phyloP scores from a whole-genome alignment of 129 eudicot species.

The Tanacetum coccineum region DNA sequence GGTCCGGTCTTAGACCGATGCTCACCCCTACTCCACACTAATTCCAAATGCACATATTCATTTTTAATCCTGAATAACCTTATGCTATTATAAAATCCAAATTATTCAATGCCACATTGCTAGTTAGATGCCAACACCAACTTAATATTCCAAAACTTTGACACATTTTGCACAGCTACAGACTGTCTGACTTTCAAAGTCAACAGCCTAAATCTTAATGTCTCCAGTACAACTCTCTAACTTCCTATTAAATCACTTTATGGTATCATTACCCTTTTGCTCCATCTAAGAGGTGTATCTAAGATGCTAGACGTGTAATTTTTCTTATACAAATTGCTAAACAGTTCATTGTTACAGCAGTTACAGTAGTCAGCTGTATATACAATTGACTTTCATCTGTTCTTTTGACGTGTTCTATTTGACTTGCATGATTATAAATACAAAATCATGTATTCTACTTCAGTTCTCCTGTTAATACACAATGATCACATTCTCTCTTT shows the following conservation, averaged over 20 bases:
- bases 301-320: background rate
- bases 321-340: background rate
- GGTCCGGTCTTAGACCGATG: no score
- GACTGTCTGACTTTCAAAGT: no score
- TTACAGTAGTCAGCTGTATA: background rate
- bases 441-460: background rate
- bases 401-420: background rate
- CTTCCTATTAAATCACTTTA: background rate
- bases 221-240: background rate
- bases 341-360: constrained; percentile 1
- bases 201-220: no score
- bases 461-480: background rate
- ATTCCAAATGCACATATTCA: no score
- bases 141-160: no score
- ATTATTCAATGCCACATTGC: no score
- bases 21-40: no score
- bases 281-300: background rate
- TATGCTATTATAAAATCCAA: no score
- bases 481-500: background rate
- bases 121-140: no score
- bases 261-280: background rate
- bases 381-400: background rate
- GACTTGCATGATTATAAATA: background rate
- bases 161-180: no score
- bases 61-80: no score